Base-by-base conservation (phyloP, 306 rosid species). In the Hippophae tibetana region DNA sequence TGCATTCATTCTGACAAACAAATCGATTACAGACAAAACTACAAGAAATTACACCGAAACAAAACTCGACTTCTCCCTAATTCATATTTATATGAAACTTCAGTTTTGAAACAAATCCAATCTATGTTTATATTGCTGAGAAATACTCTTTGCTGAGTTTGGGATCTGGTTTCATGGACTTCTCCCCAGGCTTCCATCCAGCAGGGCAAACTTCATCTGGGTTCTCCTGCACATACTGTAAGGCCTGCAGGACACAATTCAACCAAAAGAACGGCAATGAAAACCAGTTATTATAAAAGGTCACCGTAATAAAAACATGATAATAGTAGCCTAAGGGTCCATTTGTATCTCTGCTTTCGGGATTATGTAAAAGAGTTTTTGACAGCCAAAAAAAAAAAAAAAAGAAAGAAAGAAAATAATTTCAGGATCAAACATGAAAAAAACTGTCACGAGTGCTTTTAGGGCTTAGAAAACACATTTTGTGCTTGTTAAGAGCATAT, bases 121-220 rank as follows among this genome's bases (percentile, higher is more conserved):
- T 27, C 38, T 0, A 31, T 2, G 38, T 18, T 66, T 84, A 86
- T 65, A 90, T 78, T 55, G 97, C 95, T 2, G 95, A 64, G 54
- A 90, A 90, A 81, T 90, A 90, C 59, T 90, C 97, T 67, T 90
- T 86, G 90, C 97, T 90, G 66, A 76, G 81, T 79, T 90, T 90
- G 53, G 97, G 97, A 75, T 90, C 97, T 42, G 97, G 97, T 85
- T 90, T 90, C 97, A 84, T 90, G 72, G 95, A 90, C 66, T 86
- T 90, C 75, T 90, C 97, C 58, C 97, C 97, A 7, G 97, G 97
- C 83, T 90, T 90, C 97, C 97, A 90, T 56, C 94, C 95, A 43
- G 97, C 95, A 4, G 97, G 95, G 83, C 97, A 90, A 60, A 86
- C 97, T 73, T 90, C 97, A 52, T 86, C 95, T 3, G 97, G 94